Base-by-base conservation (phyloP, 805 yeast genomes). In the Yarrowia yakushimensis region DNA sequence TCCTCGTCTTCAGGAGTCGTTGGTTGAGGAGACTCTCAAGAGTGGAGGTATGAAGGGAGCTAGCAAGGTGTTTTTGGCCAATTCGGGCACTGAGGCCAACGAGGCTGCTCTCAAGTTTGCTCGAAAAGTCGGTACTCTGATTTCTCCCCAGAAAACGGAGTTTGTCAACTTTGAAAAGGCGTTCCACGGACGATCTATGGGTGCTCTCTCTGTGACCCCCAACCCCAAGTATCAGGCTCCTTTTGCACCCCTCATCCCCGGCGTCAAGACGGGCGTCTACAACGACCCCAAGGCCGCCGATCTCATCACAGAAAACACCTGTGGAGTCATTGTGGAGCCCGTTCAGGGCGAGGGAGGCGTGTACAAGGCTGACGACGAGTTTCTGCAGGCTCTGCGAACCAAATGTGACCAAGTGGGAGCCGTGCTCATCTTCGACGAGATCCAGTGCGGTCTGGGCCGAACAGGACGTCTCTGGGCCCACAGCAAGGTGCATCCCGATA, bases 261-360 rank as follows among this genome's bases (percentile, higher is more conserved):
- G 97, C 11, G 88, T 91, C 61, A 78, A 80, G 64, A 83, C 83
- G 36, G 96, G 93, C 20, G 78, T 78, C 63, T 79, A 87, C 62
- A 81, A 81, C 65, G 85, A 85, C 68, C 77, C 86, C 39, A 81
- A 77, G 52, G 80, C 87, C 22, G 86, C 90, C 11, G 80, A 83
- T 66, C 73, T 83, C 31, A 81, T 88, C 48, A 77, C 80, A 65
- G 85, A 82, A 3, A 83, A 84, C 66, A 86, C 92, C 1, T 90
- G 96, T 68, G 99, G 92, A 61, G 94, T 94, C 30, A 94, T 94
- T 63, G 85, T 94, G 37, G 99, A 94, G 76, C 99, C 99, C 22
- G 86, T 94, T 64, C 99, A 94, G 78, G 99, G 98, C 68, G 99
- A 93, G 77, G 98, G 99, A 63, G 99, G 99, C 63, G 86, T 93